Conservation (phyloP, 805 yeast species). For the Pichia paraexigua region DNA sequence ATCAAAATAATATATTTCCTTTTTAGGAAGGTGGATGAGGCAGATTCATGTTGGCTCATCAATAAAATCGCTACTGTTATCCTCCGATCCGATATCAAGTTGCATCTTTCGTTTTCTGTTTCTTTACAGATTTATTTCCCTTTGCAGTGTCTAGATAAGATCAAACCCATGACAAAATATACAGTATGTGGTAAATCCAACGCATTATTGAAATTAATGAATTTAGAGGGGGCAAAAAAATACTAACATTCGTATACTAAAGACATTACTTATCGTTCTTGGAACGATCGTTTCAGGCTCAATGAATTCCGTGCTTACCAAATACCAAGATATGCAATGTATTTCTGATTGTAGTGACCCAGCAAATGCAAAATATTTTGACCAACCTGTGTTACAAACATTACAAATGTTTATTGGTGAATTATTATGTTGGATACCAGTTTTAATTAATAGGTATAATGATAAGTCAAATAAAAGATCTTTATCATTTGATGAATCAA, state of each 20-base stretch:
- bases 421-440: constrained; percentile 32
- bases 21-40: not conserved
- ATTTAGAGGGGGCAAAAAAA: not conserved
- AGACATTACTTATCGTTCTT: constrained; percentile 28
- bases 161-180: not conserved
- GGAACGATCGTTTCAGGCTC: constrained; percentile 67
- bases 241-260: not conserved
- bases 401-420: constrained; percentile 80
- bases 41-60: not conserved
- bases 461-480: not conserved
- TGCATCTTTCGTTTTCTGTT: not conserved
- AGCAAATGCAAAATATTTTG: constrained; percentile 44
- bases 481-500: not conserved
- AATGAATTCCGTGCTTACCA: constrained; percentile 64
- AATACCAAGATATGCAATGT: constrained; percentile 70
- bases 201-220: no score
- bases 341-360: constrained; percentile 46
- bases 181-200: not conserved
- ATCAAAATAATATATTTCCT: not conserved
- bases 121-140: not conserved
- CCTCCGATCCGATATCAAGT: not conserved
- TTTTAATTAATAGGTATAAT: constrained; percentile 9
- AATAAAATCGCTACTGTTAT: not conserved
- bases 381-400: constrained; percentile 75
- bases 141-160: no score